Base-by-base conservation (phyloP, 345 rosid genomes). In the Crucihimalaya himalaica region DNA sequence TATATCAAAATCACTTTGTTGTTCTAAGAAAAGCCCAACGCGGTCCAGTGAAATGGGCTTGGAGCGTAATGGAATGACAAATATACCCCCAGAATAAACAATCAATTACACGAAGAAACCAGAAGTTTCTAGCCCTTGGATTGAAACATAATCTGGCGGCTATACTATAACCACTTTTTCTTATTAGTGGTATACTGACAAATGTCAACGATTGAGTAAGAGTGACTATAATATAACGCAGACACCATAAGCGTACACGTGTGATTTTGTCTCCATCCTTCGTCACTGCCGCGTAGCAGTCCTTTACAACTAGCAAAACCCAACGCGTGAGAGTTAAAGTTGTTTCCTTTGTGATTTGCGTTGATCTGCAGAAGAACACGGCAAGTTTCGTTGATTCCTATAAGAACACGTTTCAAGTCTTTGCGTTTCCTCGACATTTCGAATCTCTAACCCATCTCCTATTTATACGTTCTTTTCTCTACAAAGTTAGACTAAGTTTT, bases 41-140 rank as follows among this genome's bases (percentile, higher is more conserved):
- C 5, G 8, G 27, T 19, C 25, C 40, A 64, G 19, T 15, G 5
- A 32, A 5, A 32, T 51, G 48, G 48, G 71, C 35, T 39, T 37
- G n/a, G 13, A 21, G 47, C 6, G 21, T 32, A 13, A 39, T n/a
- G 8, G n/a, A 64, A 50, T 66, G 48, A 66, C 61, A 31, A 67
- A 67, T 37, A 37, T 34, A 56, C 37, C 51, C 75, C 15, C 23
- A 4, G 29, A 37, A 52, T 40, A 20, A 29, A 42, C 3, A 40
- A 35, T 34, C 48, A 18, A 37, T 35, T 1, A 18, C 53, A 3
- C 14, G 70, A 64, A 9, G 4, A 23, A 20, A 65, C 31, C 23
- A 46, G 66, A 74, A 74, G 28, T 16, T 67, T 66, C 68, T 16
- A 51, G 63, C 54, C 60, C 66, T 63, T 56, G 66, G 71, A 70